A percentile compares a stretch with the other conserved stretches of the same genome.
Evolutionary conservation across 345 rosid species (phyloP).

Genomic region (Corchorus olitorius): DNA sequence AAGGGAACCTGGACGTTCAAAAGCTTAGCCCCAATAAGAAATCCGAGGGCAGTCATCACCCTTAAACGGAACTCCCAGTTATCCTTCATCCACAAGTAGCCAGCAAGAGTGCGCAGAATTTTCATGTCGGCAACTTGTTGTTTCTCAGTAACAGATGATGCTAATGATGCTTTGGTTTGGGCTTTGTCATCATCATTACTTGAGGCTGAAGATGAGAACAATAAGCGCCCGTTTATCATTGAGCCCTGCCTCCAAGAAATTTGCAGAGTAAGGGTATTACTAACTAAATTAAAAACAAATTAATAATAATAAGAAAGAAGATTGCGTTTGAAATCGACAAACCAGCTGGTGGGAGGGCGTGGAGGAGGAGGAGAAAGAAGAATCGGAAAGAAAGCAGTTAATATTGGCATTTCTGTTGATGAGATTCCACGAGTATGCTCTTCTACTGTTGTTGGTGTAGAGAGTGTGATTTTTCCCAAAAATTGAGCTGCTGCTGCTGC

Average conservation of each 20-base stretch:
- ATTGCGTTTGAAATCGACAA: neutral
- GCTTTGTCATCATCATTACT: constrained; percentile 27
- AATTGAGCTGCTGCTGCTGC: constrained; percentile 6
- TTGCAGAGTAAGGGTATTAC: neutral
- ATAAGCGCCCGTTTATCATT: constrained; percentile 35
- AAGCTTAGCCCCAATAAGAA: constrained; percentile 89
- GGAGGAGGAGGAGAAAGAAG: constrained; percentile 29
- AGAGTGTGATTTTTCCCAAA: constrained; percentile 25
- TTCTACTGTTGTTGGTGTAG: neutral
- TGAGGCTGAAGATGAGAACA: constrained; percentile 54
- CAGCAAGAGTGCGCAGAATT: constrained; percentile 74
- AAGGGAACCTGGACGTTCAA: constrained; percentile 95
- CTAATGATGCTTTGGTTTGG: constrained; percentile 26
- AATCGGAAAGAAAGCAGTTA: constrained; percentile 42
- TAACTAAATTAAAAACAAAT: neutral
- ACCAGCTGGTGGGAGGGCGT: constrained; percentile 16
- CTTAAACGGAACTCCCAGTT: constrained; percentile 79
- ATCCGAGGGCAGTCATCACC: constrained; percentile 78
- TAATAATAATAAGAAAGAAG: neutral
- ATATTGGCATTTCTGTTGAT: neutral
- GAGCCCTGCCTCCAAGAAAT: constrained; percentile 33
- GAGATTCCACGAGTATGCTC: constrained; percentile 24
- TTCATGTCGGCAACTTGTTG: constrained; percentile 57
- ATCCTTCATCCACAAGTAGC: constrained; percentile 89
- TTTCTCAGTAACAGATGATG: constrained; percentile 9